Evolutionary conservation across 2,329 filamentous ascomycete species (phyloP), one percentile per base, ranked within the genome.

Genomic region (Zymoseptoria pseudotritici): DNA sequence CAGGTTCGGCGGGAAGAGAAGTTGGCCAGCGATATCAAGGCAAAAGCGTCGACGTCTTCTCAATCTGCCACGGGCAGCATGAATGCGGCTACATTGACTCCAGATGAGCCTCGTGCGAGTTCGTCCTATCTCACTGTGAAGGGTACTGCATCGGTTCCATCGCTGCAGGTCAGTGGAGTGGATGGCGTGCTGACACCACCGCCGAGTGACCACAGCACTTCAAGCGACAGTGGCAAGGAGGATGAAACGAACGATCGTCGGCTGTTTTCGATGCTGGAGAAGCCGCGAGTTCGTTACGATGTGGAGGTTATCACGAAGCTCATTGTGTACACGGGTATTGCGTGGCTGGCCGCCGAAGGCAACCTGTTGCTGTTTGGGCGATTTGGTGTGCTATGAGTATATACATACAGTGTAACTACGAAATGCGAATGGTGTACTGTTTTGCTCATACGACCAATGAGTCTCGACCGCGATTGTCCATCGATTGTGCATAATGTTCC

Each of bases 241-340:
- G 72, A 72, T 13, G 70, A 72, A 29, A 68, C 66, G 51, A 67
- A 73, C 50, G 75, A 74, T 24, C 76, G 73, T 66, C 89, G 95
- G 72, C 87, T 97, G 73, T 97, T 97, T 74, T 88, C 86, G 52
- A 85, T 83, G 71, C 80, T 97, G 58, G 87, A 91, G 64, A 90
- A 88, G 76, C 91, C 94, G 54, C 85, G 94, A 66, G 92, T 97
- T 61, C 82, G 92, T 67, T 99, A 97, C 71, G 94, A 99, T 75
- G 93, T 97, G n/a, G 94, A 99, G 75, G 93, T 99, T 49, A 89
- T 99, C 46, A 97, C 94, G 4, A 97, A 97, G 77, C 76, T 99
- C 62, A 89, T 99, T 68, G 91, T 99, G 22, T 99, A 99, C 77
- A 83, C 88, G 61, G 94, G 93, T 91, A 96, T 96, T 73, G 91